Evolutionary conservation across 2,329 filamentous ascomycete genomes (phyloP), one percentile per base, ranked within the genome.

Genomic region (Pseudocercospora musae): DNA sequence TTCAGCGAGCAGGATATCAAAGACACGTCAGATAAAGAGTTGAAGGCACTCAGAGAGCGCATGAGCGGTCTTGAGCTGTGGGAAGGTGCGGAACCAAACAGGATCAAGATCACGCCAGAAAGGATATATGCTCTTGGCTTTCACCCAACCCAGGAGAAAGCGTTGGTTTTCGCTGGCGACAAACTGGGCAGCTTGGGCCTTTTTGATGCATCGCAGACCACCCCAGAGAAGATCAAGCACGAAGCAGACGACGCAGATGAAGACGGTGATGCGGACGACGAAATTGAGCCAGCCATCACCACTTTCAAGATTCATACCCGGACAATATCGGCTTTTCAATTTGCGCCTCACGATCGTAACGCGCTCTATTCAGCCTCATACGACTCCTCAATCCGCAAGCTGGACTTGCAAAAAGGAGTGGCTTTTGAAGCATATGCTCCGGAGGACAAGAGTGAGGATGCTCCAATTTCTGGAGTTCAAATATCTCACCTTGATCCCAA

Each of bases 101-200:
- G 91, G 58, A 95, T 97, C 71, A 98, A 97, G 74, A 88, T 97
- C 54, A 94, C 90, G 0, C 93, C 92, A 0, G 92, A 96, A 69
- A 81, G 94, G 58, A 85, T 96, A 59, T 99, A 98, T 72, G 84
- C 90, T 0, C 86, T 98, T 70, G 87, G 89, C 0, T 94, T 99
- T 69, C 95, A 99, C 71, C 95, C 95, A 0, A 93, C 88, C 0
- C 82, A 87, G 62, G 87, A 93, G 2, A 98, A 98, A 71, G 87
- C 93, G 0, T 81, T 99, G 2, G 84, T 98, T 1, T 96, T 99
- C 73, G 94, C 94, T 0, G 94, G 94, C 10, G 95, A 99, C 72
- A 99, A 99, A 74, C 84, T 96, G 67, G 94, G 95, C 0, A 90
- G 92, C 23, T 82, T 98, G 62, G 95, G 95, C 0, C 86, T 99